phyloP scores from a whole-genome alignment of 2,329 filamentous ascomycete species.

The Trichoderma atroviride region DNA sequence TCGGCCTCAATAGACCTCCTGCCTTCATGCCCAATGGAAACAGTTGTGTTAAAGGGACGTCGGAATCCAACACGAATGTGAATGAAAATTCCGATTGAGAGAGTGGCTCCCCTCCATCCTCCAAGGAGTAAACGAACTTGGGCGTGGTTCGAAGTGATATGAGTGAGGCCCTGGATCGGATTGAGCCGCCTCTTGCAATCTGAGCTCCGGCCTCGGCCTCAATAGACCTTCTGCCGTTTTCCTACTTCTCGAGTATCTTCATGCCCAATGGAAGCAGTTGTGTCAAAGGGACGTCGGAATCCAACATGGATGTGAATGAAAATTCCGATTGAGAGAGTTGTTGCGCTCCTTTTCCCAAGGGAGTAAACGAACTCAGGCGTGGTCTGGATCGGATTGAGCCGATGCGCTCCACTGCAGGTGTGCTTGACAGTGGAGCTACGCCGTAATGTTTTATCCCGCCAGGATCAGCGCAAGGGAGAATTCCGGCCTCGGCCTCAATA shows the following conservation, averaged over 20 bases:
- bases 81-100: constrained; percentile 26
- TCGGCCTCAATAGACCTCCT: no score
- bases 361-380: constrained; percentile 36
- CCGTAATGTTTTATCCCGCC: no score
- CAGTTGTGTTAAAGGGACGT: neutral
- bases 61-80: constrained; percentile 28
- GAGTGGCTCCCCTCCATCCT: neutral
- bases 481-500: no score
- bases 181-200: no score
- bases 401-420: no score
- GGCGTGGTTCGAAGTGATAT: constrained; percentile 29
- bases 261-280: neutral
- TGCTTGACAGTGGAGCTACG: no score
- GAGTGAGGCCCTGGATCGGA: neutral
- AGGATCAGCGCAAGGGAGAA: no score
- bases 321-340: constrained; percentile 15
- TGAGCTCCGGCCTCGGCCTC: no score
- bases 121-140: constrained; percentile 35
- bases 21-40: neutral
- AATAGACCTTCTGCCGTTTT: no score
- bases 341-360: constrained; percentile 12
- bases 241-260: no score
- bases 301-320: constrained; percentile 30
- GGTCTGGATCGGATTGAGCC: constrained; percentile 9
- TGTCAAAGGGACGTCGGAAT: constrained; percentile 1